Base-by-base conservation (phyloP, 2,329 filamentous ascomycete species). In the Huntiella decipiens region DNA sequence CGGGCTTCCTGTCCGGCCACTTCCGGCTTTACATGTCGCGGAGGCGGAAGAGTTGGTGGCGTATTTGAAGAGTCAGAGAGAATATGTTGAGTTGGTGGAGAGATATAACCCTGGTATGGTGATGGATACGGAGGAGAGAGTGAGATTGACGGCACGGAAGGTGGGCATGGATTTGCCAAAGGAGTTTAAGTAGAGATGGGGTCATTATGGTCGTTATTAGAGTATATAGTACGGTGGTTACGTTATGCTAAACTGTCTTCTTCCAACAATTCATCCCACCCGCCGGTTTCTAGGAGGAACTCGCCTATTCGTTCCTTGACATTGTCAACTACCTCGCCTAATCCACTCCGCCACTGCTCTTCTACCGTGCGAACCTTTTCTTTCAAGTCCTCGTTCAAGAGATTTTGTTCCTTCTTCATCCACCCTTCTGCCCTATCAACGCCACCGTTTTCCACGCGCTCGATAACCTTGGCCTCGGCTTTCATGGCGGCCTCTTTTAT, bases 21-120 rank as follows among this genome's bases (percentile, higher is more conserved):
- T 10, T 15, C 40, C 10, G 22, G 50, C 35, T 4, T 31, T 17
- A 16, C 51, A 42, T 53, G 43, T 49, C 19, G 51, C 52, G 34
- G 51, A 54, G 43, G 79, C 76, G n/a, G 75, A 84, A 52, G 85
- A 96, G 61, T 76, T 85, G 53, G 63, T 86, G 19, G 71, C 76
- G 48, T 96, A 94, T 59, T 70, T 91, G 15, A 74, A 75, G 54
- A 79, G 87, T n/a, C 91, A 98, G 66, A 70, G 87, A 44, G 74
- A 74, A 58, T 95, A 96, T 60, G 72, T 75, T 19, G 79, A 75
- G 12, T 65, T 96, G 38, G 61, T 96, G 34, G 87, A 95, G 63
- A 72, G 87, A 54, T 96, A 98, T 63, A 96, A 96, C 61, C 86
- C 86, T 0, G 86, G 87, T 13, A 84, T 92, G 76, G 74, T 75